phyloP scores from a whole-genome alignment of 1,139 yeast genomes.

The Taphrina betulina region DNA sequence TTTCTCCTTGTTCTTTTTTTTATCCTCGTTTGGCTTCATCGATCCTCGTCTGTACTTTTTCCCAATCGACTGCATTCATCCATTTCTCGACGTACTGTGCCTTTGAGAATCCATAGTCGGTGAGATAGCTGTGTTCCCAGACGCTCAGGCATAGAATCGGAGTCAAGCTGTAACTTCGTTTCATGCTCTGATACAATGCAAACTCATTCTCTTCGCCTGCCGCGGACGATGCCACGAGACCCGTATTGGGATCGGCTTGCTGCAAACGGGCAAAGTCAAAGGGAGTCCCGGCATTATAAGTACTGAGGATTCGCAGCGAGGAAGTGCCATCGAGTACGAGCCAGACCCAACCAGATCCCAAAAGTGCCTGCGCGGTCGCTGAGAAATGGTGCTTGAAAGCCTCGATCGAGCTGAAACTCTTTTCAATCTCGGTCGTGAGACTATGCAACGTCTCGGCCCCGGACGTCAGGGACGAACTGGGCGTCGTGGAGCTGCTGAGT shows the following conservation, averaged over 20 bases:
- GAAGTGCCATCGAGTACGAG: conserved; percentile 74
- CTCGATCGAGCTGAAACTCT: conserved; percentile 48
- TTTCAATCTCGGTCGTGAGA: conserved; percentile 35
- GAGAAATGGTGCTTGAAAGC: conserved; percentile 56
- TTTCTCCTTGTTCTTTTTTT: not conserved
- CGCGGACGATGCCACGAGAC: conserved; percentile 51
- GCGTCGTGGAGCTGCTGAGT: conserved; percentile 44
- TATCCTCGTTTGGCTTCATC: conserved; percentile 35
- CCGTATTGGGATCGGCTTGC: conserved; percentile 70
- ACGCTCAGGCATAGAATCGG: conserved; percentile 77
- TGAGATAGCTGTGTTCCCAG: conserved; percentile 84
- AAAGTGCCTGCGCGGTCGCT: conserved; percentile 56
- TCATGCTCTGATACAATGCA: conserved; percentile 15
- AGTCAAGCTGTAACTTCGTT: conserved; percentile 44
- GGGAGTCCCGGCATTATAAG: conserved; percentile 88
- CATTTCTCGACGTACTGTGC: conserved; percentile 69
- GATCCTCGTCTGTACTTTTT: conserved; percentile 67
- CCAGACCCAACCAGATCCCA: conserved; percentile 87
- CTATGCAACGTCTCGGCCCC: not conserved
- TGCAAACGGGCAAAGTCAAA: conserved; percentile 76
- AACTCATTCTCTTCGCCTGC: conserved; percentile 7
- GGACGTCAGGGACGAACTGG: not conserved
- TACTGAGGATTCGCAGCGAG: conserved; percentile 59
- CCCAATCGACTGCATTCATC: conserved; percentile 85
- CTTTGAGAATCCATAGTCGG: conserved; percentile 77